A percentile compares a stretch with the other conserved stretches of the same genome.
phyloP scores from a whole-genome alignment of 345 rosid species.

The Nasturtium officinale region DNA sequence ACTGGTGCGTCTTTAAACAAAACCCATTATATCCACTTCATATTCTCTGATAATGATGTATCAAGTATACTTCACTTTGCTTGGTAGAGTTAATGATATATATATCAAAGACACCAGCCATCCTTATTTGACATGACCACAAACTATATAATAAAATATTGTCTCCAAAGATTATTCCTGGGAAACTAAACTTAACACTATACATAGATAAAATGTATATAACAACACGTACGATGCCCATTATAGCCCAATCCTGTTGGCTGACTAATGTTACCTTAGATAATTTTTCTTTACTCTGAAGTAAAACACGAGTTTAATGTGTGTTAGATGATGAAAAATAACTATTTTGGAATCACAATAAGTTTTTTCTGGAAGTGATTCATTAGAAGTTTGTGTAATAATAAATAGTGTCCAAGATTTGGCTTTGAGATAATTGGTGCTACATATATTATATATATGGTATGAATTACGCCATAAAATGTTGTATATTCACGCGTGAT shows the following conservation, averaged over 20 bases:
- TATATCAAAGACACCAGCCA: constrained; percentile 16
- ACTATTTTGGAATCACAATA: not conserved
- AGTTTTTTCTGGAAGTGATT: not conserved
- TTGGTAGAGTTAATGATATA: not conserved
- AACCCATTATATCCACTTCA: constrained; percentile 8
- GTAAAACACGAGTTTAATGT: not conserved
- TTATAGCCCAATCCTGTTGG: not conserved
- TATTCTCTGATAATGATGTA: constrained; percentile 28
- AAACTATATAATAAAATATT: not conserved
- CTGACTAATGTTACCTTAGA: not conserved
- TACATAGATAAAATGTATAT: not conserved
- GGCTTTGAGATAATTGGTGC: not conserved
- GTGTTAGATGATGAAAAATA: not conserved
- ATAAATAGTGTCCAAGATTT: constrained; percentile 16
- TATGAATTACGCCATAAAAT: not conserved
- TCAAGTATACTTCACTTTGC: constrained; percentile 25
- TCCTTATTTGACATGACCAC: constrained; percentile 31
- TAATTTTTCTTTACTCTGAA: not conserved
- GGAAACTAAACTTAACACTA: not conserved
- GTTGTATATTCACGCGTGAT: not conserved
- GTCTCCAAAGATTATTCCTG: not conserved
- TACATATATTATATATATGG: not conserved
- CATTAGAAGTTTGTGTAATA: constrained; percentile 6
- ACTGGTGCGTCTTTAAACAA: constrained; percentile 17
- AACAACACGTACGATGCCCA: not conserved